Conservation (phyloP, 2,329 filamentous ascomycete genomes). For the Hymenoscyphus linearis region DNA sequence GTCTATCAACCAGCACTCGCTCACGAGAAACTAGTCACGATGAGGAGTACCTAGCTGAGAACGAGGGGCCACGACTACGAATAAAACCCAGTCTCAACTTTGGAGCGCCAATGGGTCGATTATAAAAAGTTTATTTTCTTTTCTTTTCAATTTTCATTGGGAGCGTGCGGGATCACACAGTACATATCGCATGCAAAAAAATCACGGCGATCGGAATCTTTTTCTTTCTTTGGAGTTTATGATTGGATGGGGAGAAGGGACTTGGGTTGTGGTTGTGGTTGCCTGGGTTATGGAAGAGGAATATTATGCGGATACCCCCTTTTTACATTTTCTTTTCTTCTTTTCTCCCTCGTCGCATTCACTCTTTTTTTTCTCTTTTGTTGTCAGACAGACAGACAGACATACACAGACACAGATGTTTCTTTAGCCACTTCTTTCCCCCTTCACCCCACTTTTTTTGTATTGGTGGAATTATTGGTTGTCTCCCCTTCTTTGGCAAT, state of each 20-base stretch:
- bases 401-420: neutral
- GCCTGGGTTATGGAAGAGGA: neutral
- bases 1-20: neutral
- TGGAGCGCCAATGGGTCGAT: slow-evolving; percentile 26
- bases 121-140: slow-evolving; percentile 12
- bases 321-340: neutral
- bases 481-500: neutral
- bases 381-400: no score
- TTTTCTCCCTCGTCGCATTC: neutral
- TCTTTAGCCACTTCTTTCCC: no score
- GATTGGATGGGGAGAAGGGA: neutral
- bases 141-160: neutral
- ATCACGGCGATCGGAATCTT: neutral
- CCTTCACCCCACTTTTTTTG: neutral
- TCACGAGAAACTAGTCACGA: neutral
- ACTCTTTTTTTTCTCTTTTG: neutral
- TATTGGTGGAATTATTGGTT: neutral
- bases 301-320: neutral
- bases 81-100: slow-evolving; percentile 29
- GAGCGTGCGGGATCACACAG: neutral
- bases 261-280: neutral
- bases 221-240: neutral
- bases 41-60: slow-evolving; percentile 6
- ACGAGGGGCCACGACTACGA: slow-evolving; percentile 24
- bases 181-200: neutral